Base-by-base conservation (phyloP, 192 early-diverging fungal species). In the Coemansia sp. region DNA sequence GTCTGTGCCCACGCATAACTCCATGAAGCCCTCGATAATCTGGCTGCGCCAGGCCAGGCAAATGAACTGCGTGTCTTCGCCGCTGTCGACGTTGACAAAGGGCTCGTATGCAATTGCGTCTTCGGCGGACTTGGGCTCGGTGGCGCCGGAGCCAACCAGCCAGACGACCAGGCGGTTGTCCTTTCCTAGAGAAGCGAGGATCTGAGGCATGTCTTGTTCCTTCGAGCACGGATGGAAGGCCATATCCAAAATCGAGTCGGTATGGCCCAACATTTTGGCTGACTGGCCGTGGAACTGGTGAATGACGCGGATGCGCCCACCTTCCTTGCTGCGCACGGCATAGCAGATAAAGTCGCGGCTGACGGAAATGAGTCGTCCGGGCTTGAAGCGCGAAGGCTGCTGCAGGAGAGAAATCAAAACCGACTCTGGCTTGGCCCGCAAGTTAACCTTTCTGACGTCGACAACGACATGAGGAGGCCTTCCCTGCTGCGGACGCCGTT, bases 301-400 rank as follows among this genome's bases (percentile, higher is more conserved):
- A 24, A 80, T 80, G 25, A 80, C 72, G 14, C 77, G 77, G 24
- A 80, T 71, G 35, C 69, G 77, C 0, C 77, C 77, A 9, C 77
- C 77, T 45, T 80, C 77, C 31, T 80, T 80, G 77, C 72, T 80
- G 29, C 77, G 64, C 10, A 80, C 77, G 11, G 77, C 77, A 24
- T 80, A 80, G 65, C 77, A 80, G 31, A 80, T 80, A 59, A 74
- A 80, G 36, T 80, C 77, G 51, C 77, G 64, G 45, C 77, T 80
- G 32, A 80, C 77, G 2, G 77, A 65, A 20, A 80, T 68, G 40
- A 80, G 68, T 4, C 77, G 43, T 0, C 77, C 77, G 27, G 72
- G 57, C 19, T 66, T 60, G 62, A 74, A 80, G 14, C 77, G 77
- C 22, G 59, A 59, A 4, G 77, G 69, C 59, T 80, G 77, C 27